Evolutionary conservation across 352 stramenopile genomes (phyloP).

Genomic region (Pythium dissimile): DNA sequence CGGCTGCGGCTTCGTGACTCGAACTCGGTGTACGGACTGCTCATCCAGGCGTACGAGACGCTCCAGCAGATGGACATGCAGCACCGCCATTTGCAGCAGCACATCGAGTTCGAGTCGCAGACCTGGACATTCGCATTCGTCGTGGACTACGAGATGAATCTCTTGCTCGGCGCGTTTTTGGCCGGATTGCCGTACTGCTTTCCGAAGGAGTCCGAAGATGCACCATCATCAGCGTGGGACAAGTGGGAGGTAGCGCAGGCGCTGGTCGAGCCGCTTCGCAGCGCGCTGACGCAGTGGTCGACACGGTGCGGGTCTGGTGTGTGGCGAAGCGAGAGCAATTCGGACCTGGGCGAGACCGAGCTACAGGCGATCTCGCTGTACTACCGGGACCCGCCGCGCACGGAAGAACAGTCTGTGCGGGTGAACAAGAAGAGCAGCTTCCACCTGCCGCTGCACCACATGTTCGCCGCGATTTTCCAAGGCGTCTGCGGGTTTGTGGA

Average conservation of each 20-base stretch:
- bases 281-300: slow-evolving; percentile 3
- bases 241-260: slow-evolving; percentile 36
- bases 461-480: slow-evolving; percentile 62
- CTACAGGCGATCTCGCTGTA: background rate
- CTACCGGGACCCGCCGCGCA: slow-evolving; percentile 6
- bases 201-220: background rate
- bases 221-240: background rate
- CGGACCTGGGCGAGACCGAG: background rate
- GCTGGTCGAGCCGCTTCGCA: slow-evolving; percentile 29
- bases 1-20: slow-evolving; percentile 11
- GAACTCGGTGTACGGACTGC: slow-evolving; percentile 40
- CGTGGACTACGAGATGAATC: slow-evolving; percentile 77
- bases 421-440: slow-evolving; percentile 46
- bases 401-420: background rate
- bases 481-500: slow-evolving; percentile 39
- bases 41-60: slow-evolving; percentile 57
- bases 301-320: slow-evolving; percentile 6
- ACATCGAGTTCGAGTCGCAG: slow-evolving; percentile 83
- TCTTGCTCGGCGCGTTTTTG: slow-evolving; percentile 68
- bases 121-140: slow-evolving; percentile 85
- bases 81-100: slow-evolving; percentile 51
- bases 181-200: slow-evolving; percentile 58
- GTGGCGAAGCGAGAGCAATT: background rate
- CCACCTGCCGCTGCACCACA: slow-evolving; percentile 75
- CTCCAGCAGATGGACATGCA: slow-evolving; percentile 85